phyloP scores from a whole-genome alignment of 2,329 filamentous ascomycete genomes.

The Cytospora paraplurivora region DNA sequence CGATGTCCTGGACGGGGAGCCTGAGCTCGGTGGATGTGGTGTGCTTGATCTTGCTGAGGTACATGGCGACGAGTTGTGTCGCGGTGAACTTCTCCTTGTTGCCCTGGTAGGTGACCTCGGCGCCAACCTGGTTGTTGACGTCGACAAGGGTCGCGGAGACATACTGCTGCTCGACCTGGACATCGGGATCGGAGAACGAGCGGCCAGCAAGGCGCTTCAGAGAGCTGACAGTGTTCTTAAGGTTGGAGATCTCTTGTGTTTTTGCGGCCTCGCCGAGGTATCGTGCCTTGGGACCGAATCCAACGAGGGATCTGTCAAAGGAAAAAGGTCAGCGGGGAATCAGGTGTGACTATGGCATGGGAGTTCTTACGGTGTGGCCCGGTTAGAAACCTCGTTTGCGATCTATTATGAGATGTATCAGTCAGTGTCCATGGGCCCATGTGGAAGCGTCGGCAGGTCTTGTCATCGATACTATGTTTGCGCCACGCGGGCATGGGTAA shows the following conservation, averaged over 20 bases:
- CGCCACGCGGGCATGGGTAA: not conserved
- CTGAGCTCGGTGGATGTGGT: slow-evolving; percentile 86
- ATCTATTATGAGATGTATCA: slow-evolving; percentile 61
- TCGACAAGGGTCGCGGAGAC: slow-evolving; percentile 86
- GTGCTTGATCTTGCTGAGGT: slow-evolving; percentile 88
- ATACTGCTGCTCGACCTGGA: slow-evolving; percentile 89
- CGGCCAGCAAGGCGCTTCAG: slow-evolving; percentile 93
- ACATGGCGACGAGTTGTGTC: slow-evolving; percentile 93
- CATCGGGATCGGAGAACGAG: slow-evolving; percentile 83
- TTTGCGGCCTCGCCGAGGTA: slow-evolving; percentile 95
- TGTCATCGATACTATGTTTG: not conserved
- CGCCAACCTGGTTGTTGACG: slow-evolving; percentile 90
- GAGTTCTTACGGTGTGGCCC: slow-evolving; percentile 86
- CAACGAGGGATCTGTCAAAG: slow-evolving; percentile 77
- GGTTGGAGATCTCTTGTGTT: slow-evolving; percentile 98
- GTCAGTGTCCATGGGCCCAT: slow-evolving; percentile 27
- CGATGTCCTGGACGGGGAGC: slow-evolving; percentile 88
- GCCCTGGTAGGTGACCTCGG: slow-evolving; percentile 88
- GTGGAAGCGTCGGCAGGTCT: slow-evolving; percentile 15
- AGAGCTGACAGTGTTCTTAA: slow-evolving; percentile 96
- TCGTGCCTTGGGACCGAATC: slow-evolving; percentile 90
- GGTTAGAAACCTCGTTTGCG: slow-evolving; percentile 98
- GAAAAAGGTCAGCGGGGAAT: slow-evolving; percentile 29
- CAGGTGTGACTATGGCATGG: slow-evolving; percentile 17
- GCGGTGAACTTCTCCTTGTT: slow-evolving; percentile 96